These are phyloP conservation scores for Penicillium cinerascens DNA, from an alignment of 495 filamentous ascomycete genomes.

Conservation along the genomic window DNA sequence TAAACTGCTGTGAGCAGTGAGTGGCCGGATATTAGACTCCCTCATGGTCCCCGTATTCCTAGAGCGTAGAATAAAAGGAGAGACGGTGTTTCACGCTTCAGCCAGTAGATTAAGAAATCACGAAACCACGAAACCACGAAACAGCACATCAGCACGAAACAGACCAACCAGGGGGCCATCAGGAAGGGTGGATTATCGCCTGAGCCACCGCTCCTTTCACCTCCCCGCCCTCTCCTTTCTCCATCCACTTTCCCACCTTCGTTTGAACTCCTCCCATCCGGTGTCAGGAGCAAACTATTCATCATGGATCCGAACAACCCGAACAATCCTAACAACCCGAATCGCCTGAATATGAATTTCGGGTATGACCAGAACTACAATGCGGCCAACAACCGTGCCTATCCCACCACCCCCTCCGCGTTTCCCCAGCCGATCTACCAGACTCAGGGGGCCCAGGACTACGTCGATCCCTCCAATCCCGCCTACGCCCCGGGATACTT, in stretches of 20 bases:
- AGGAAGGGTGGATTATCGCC: slow-evolving; percentile 18
- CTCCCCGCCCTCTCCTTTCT: slow-evolving; percentile 29
- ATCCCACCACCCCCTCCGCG: slow-evolving; percentile 94
- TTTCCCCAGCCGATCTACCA: slow-evolving; percentile 88
- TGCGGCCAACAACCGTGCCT: slow-evolving; percentile 69
- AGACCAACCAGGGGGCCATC: background rate
- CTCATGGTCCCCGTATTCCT: background rate
- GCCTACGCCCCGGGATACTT: slow-evolving; percentile 62
- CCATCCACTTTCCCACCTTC: slow-evolving; percentile 13
- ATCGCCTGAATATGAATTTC: slow-evolving; percentile 71
- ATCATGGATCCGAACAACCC: slow-evolving; percentile 50
- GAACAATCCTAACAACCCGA: slow-evolving; percentile 22
- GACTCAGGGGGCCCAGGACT: slow-evolving; percentile 57
- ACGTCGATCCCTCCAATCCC: slow-evolving; percentile 45
- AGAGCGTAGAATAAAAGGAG: background rate
- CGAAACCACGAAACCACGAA: background rate
- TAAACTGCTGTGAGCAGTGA: background rate
- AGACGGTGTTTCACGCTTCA: background rate
- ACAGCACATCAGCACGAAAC: background rate
- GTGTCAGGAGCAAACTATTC: slow-evolving; percentile 10
- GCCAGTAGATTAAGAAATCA: background rate
- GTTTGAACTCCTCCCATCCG: slow-evolving; percentile 9
- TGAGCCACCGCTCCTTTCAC: slow-evolving; percentile 38
- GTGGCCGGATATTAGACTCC: background rate
- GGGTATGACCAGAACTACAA: slow-evolving; percentile 60